Percentiles rank a stretch among this genome's conserved stretches.
phyloP scores from a whole-genome alignment of 805 yeast species.

The Cyberlindnera subsufficiens region DNA sequence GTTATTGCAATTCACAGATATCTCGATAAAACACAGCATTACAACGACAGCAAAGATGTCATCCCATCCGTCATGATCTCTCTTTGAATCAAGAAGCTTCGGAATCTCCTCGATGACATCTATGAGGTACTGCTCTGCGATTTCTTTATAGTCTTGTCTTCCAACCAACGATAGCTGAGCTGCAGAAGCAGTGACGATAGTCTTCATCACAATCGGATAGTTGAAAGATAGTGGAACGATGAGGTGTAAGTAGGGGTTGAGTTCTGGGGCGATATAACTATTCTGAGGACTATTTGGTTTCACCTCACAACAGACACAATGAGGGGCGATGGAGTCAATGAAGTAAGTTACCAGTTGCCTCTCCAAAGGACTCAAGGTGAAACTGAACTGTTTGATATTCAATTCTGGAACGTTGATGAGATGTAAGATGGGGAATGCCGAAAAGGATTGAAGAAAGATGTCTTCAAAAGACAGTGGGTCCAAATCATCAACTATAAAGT shows the following conservation, averaged over 20 bases:
- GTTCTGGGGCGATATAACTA: slow-evolving; percentile 21
- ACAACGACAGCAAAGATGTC: slow-evolving; percentile 34
- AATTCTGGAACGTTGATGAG: slow-evolving; percentile 12
- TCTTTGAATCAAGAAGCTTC: slow-evolving; percentile 23
- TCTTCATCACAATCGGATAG: slow-evolving; percentile 28
- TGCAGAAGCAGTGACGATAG: slow-evolving; percentile 33
- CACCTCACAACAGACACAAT: slow-evolving; percentile 33
- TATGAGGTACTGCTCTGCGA: slow-evolving; percentile 24
- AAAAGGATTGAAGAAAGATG: slow-evolving; percentile 17
- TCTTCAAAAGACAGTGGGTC: slow-evolving; percentile 14
- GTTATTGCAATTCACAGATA: slow-evolving; percentile 33
- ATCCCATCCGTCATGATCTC: slow-evolving; percentile 29
- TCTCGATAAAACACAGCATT: slow-evolving; percentile 36
- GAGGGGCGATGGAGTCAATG: slow-evolving; percentile 30
- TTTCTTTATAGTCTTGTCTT: slow-evolving; percentile 19
- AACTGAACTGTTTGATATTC: slow-evolving; percentile 9
- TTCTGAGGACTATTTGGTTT: slow-evolving; percentile 12
- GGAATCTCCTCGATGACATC: slow-evolving; percentile 29
- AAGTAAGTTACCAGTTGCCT: slow-evolving; percentile 27
- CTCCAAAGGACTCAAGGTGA: slow-evolving; percentile 11
- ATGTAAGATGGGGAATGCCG: slow-evolving; percentile 16
- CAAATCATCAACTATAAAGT: slow-evolving; percentile 10
- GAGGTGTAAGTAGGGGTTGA: slow-evolving; percentile 33
- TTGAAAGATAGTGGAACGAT: slow-evolving; percentile 32
- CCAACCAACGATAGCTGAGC: slow-evolving; percentile 29